These are phyloP conservation scores for Fomitopsis betulina DNA, from an alignment of 1,284 basidiomycete genomes.

Conservation along the genomic window DNA sequence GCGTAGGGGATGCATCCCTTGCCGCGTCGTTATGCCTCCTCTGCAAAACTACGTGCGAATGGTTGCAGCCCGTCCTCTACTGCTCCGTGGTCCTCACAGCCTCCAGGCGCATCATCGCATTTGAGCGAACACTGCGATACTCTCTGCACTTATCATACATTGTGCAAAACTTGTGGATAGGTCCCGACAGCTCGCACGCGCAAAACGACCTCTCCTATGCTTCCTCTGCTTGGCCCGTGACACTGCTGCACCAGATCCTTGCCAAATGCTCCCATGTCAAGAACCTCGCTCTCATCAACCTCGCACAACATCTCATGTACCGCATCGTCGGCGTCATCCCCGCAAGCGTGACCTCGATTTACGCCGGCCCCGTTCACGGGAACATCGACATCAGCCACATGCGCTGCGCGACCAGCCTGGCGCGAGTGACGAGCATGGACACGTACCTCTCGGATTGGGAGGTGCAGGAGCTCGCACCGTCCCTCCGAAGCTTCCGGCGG, in stretches of 20 bases:
- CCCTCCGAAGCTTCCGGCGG: conserved; percentile 26
- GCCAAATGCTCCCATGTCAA: conserved; percentile 22
- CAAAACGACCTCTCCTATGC: conserved; percentile 28
- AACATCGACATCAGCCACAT: conserved; percentile 26
- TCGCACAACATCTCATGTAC: conserved; percentile 30
- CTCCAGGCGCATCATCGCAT: conserved; percentile 22
- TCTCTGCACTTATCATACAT: conserved; percentile 10
- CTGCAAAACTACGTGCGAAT: conserved; percentile 24
- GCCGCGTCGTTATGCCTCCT: conserved; percentile 22
- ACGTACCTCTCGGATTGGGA: conserved; percentile 34
- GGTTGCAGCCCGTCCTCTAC: conserved; percentile 31
- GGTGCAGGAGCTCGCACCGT: conserved; percentile 28
- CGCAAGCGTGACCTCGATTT: conserved; percentile 25
- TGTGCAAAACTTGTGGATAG: conserved; percentile 32
- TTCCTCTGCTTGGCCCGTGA: conserved; percentile 30
- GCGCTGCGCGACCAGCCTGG: conserved; percentile 19
- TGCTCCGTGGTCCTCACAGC: conserved; percentile 27
- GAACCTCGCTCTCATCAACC: conserved; percentile 26
- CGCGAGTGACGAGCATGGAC: conserved; percentile 28
- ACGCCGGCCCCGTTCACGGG: conserved; percentile 34
- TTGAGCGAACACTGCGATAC: conserved; percentile 14
- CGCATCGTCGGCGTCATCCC: conserved; percentile 30
- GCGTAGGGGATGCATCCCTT: not conserved
- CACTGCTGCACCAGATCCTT: conserved; percentile 30
- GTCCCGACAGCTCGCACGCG: conserved; percentile 16